A percentile compares a stretch with the other conserved stretches of the same genome.
Conservation (phyloP, 345 rosid genomes). For the Salix dunnii region DNA sequence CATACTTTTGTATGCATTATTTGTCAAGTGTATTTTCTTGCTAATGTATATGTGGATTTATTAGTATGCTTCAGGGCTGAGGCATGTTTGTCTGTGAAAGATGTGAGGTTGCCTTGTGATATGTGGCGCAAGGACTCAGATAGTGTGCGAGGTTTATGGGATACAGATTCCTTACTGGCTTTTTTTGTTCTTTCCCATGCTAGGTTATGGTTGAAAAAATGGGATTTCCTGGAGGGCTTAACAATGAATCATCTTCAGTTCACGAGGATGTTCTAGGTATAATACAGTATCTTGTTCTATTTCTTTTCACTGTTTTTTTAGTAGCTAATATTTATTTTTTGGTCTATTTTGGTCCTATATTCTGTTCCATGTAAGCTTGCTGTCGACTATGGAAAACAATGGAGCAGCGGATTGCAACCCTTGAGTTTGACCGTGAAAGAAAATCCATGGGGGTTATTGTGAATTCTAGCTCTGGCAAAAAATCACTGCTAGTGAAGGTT, state of each 20-base stretch:
- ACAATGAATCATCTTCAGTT: slow-evolving; percentile 35
- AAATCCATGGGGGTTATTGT: slow-evolving; percentile 99
- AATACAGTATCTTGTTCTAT: slow-evolving; percentile 15
- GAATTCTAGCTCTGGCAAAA: slow-evolving; percentile 64
- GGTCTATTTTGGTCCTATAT: background rate
- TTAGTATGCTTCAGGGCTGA: background rate
- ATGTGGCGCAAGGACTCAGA: background rate
- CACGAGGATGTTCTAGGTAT: slow-evolving; percentile 50
- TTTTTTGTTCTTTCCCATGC: slow-evolving; percentile 3
- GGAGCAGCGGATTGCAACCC: slow-evolving; percentile 84
- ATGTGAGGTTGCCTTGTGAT: background rate
- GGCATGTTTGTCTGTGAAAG: slow-evolving; percentile 10
- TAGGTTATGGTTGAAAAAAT: slow-evolving; percentile 96
- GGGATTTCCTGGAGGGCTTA: slow-evolving; percentile 64
- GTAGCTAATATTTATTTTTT: background rate
- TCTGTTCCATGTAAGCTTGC: slow-evolving; percentile 46
- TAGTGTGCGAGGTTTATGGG: slow-evolving; percentile 5
- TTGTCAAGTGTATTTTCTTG: slow-evolving; percentile 2
- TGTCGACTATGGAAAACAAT: slow-evolving; percentile 59
- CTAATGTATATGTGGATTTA: background rate
- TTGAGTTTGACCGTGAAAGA: slow-evolving; percentile 86
- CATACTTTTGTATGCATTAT: background rate
- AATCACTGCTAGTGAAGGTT: slow-evolving; percentile 86
- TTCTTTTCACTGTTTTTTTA: background rate
- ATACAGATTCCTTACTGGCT: background rate